These are phyloP conservation scores for Trichophyton benhamiae DNA, from an alignment of 2,329 filamentous ascomycete species.

Conservation along the genomic window DNA sequence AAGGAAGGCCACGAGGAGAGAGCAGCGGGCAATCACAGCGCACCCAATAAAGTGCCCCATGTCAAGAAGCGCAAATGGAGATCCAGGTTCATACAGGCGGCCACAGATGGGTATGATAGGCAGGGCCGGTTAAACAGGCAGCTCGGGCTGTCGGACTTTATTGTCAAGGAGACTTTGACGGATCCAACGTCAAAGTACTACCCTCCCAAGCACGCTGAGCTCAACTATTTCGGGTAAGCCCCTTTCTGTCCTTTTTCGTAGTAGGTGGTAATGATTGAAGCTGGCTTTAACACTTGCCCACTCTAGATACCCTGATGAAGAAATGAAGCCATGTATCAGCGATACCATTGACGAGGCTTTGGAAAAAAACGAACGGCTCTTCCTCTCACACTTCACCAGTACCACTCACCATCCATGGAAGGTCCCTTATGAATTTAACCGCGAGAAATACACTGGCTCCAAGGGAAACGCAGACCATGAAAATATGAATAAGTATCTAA, in stretches of 20 bases:
- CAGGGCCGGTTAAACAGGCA: constrained; percentile 21
- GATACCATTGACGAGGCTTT: constrained; percentile 17
- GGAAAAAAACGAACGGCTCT: constrained; percentile 19
- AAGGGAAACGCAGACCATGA: constrained; percentile 18
- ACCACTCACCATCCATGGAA: constrained; percentile 35
- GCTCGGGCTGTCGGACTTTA: constrained; percentile 25
- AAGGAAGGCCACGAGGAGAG: constrained; percentile 2
- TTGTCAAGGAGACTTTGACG: constrained; percentile 22
- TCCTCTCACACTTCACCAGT: constrained; percentile 24
- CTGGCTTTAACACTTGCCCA: constrained; percentile 5
- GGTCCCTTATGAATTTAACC: constrained; percentile 22
- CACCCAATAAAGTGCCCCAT: constrained; percentile 4
- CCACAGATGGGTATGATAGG: constrained; percentile 22
- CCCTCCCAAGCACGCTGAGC: constrained; percentile 19
- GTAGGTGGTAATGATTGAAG: not conserved
- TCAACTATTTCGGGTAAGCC: constrained; percentile 35
- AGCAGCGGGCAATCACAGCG: not conserved
- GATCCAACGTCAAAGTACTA: constrained; percentile 23
- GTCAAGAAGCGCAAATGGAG: constrained; percentile 21
- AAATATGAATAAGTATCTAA: constrained; percentile 33
- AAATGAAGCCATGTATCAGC: constrained; percentile 28
- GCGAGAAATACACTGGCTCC: constrained; percentile 18
- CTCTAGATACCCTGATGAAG: constrained; percentile 27
- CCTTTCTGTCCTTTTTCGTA: not conserved
- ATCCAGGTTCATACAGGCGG: constrained; percentile 22